These are phyloP conservation scores for Backusella psychrophila DNA, from an alignment of 192 early-diverging fungal genomes.

Conservation along the genomic window DNA sequence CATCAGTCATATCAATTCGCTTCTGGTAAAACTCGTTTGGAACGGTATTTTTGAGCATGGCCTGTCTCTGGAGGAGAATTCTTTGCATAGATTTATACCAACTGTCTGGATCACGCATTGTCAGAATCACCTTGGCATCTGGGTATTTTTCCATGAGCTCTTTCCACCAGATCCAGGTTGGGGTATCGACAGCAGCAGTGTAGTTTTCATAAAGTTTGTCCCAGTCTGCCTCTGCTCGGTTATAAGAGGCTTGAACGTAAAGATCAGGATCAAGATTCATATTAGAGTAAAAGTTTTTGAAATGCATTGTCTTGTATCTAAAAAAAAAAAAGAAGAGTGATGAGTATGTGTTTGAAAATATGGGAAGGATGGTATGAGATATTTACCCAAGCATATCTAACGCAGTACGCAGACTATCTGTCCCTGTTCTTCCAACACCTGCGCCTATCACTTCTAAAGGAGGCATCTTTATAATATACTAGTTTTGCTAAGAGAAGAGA, in stretches of 20 bases:
- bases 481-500: neutral
- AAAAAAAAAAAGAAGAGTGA: neutral
- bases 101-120: conserved; percentile 12
- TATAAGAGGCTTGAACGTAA: neutral
- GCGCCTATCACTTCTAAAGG: conserved; percentile 24
- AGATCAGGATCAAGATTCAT: neutral
- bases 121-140: conserved; percentile 21
- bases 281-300: conserved; percentile 8
- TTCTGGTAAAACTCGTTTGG: too few species aligned
- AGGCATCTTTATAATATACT: conserved; percentile 2
- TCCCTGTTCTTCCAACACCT: conserved; percentile 20
- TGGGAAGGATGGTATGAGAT: too few species aligned
- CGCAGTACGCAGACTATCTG: conserved; percentile 17
- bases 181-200: conserved; percentile 18
- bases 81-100: conserved; percentile 17
- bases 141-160: conserved; percentile 19
- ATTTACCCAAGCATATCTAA: conserved; percentile 23
- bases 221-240: conserved; percentile 16
- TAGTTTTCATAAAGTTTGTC: conserved; percentile 5
- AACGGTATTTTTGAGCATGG: neutral
- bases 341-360: too few species aligned
- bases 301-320: conserved; percentile 21
- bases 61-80: neutral
- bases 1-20: neutral
- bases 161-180: conserved; percentile 13